Base-by-base conservation (phyloP, 495 filamentous ascomycete genomes). In the Lepidopterella palustris region DNA sequence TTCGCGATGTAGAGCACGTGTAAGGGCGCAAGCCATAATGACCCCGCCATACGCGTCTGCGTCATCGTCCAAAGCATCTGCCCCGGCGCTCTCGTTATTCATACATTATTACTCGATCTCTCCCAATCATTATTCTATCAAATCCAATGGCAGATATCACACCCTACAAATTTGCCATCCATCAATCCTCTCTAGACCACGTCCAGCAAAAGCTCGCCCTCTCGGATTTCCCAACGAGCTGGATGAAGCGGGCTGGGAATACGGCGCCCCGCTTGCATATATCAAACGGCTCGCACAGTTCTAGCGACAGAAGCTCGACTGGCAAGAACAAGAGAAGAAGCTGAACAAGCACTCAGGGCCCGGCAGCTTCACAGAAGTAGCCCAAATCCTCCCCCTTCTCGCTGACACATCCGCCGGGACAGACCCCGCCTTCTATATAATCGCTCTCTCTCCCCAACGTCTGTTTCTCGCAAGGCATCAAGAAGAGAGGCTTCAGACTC, bases 401-500 rank as follows among this genome's bases (percentile, higher is more conserved):
- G 62, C 72, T 8, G 68, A 8, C 1, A 25, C 73, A 5, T 67
- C 73, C 11, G 62, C 66, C n/a, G 26, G 20, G 8, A 65, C 75
- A n/a, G n/a, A n/a, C 40, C 84, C 82, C 13, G 73, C 80, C 0
- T 90, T 89, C 70, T 79, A 89, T 70, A 76, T 89, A 23, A 76
- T 89, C 9, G 83, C 79, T 6, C 87, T 86, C 83, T 11, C 70
- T 90, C 28, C 87, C 87, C 0, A 87, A 88, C 26, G 78, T 86
- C 60, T 87, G 84, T 32, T 91, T 90, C 71, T 87, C 82, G 31
- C 70, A 77, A 13, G 77, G 74, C 0, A 68, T 77, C 0, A 76
- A 73, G 47, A 77, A 80, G 70, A 79, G 72, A 57, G 78, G 79
- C 0, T 82, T 87, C 40, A 76, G 74, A 1, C 70, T 85, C 20